phyloP scores from a whole-genome alignment of 1,139 yeast species.

The Lodderomyces orthopsilosis region DNA sequence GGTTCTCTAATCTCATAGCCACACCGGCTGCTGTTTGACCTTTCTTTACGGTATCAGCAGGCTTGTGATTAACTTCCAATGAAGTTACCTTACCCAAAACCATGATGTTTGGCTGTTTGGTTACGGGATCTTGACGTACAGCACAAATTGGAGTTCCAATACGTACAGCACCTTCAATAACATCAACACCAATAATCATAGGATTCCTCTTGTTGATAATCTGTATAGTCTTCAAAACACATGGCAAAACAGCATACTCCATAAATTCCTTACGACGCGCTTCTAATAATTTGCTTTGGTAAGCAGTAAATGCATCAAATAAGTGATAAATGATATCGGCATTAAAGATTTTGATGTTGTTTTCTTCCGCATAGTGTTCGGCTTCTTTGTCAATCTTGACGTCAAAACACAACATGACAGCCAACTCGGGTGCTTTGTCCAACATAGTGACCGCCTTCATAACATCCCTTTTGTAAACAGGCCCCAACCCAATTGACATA shows the following conservation, averaged over 20 bases:
- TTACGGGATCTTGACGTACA: constrained; percentile 82
- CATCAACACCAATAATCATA: constrained; percentile 98
- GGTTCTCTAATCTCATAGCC: constrained; percentile 94
- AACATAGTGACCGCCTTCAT: constrained; percentile 97
- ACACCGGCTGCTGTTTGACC: constrained; percentile 98
- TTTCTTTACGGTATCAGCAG: constrained; percentile 76
- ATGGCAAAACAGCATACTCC: constrained; percentile 91
- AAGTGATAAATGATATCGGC: constrained; percentile 96
- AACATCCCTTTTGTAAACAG: constrained; percentile 95
- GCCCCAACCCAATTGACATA: constrained; percentile 97
- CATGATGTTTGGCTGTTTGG: constrained; percentile 71
- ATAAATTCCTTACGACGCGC: constrained; percentile 86
- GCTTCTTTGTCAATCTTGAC: constrained; percentile 97
- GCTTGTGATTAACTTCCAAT: constrained; percentile 90
- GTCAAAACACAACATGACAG: constrained; percentile 97
- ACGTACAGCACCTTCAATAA: constrained; percentile 83
- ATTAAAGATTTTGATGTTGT: constrained; percentile 84
- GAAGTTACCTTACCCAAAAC: constrained; percentile 83
- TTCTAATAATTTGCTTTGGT: constrained; percentile 84
- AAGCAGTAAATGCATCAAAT: constrained; percentile 91
- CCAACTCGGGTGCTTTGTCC: constrained; percentile 92
- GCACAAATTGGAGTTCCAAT: constrained; percentile 96
- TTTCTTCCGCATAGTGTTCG: constrained; percentile 94
- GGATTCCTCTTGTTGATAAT: constrained; percentile 98
- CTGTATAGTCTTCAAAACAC: constrained; percentile 90